Base-by-base conservation (phyloP, 1,139 yeast genomes). In the Ogataea hybrid region DNA sequence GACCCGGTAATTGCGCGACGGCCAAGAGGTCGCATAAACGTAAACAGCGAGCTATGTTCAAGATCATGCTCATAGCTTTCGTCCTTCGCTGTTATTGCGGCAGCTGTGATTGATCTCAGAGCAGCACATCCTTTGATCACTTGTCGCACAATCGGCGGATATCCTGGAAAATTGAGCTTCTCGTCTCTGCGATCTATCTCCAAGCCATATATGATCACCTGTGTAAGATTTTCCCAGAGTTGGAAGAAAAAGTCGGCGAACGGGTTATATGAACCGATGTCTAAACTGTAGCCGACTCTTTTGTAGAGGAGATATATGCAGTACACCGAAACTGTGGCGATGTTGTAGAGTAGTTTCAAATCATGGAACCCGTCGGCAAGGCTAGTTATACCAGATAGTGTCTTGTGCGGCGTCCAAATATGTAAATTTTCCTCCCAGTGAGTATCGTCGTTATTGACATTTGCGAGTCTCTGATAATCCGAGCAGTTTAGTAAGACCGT, bases 181-280 rank as follows among this genome's bases (percentile, higher is more conserved):
- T 81, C 89, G 32, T 77, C 69, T 41, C 75, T 57, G 48, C 88
- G 65, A 57, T 83, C 90, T 37, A 81, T 75, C 51, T 79, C 84
- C 16, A 83, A 61, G 0, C 85, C 85, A 6, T 77, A 60, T 7
- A 75, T 58, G 0, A 83, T 69, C 6, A 80, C 69, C 45, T 71
- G 73, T 2, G 88, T 79, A 50, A 78, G 77, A 36, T 77, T 70
- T 54, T 79, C 80, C 89, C 90, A 84, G 9, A 78, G 56, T 35
- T 76, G 75, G 7, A 81, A 63, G 42, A 79, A 72, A 37, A 70
- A 68, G 28, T 73, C 74, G 38, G 80, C 58, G 52, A 80, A 84
- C 9, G 92, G 92, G 53, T 81, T 81, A 34, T 73, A 32, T 12
- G 35, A 5, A 5, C 25, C 25, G 6, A 6, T 11, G 11, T 4